Evolutionary conservation across 176 grass and related monocot species (phyloP).

Genomic region (Zea mays): DNA sequence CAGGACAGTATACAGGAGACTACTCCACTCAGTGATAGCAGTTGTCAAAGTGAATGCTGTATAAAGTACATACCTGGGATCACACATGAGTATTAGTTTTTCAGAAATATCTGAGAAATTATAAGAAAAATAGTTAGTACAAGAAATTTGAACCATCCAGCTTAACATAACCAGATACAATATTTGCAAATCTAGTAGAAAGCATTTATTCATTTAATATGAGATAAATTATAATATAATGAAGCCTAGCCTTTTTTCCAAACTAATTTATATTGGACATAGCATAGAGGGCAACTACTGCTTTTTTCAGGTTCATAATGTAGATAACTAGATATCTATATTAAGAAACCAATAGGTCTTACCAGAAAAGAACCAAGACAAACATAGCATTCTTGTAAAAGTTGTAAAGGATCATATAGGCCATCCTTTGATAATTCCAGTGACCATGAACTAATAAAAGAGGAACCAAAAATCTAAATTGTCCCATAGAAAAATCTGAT

Average conservation of each 20-base stretch:
- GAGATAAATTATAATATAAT: conserved; percentile 15
- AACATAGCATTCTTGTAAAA: conserved; percentile 91
- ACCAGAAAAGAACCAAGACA: conserved; percentile 94
- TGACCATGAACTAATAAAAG: conserved; percentile 90
- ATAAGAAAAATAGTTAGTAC: conserved; percentile 10
- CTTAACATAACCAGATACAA: conserved; percentile 3
- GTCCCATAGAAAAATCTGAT: conserved; percentile 86
- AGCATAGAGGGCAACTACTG: background rate
- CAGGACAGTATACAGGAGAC: conserved; percentile 77
- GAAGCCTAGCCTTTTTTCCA: background rate
- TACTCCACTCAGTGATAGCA: conserved; percentile 82
- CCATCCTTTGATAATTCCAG: conserved; percentile 93
- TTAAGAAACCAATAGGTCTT: conserved; percentile 29
- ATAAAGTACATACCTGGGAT: conserved; percentile 81
- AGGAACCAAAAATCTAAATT: conserved; percentile 91
- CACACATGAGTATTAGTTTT: conserved; percentile 30
- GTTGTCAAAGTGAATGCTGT: conserved; percentile 74
- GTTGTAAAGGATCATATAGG: conserved; percentile 93
- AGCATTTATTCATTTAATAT: background rate
- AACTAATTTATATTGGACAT: conserved; percentile 8
- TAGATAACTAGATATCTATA: background rate
- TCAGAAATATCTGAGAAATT: background rate
- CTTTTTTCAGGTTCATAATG: conserved; percentile 22
- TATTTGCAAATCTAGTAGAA: conserved; percentile 6
- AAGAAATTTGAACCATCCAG: conserved; percentile 13